Percentiles rank a stretch among this genome's conserved stretches.
Conservation (phyloP, 2,329 filamentous ascomycete genomes). For the Scorias spongiosa region DNA sequence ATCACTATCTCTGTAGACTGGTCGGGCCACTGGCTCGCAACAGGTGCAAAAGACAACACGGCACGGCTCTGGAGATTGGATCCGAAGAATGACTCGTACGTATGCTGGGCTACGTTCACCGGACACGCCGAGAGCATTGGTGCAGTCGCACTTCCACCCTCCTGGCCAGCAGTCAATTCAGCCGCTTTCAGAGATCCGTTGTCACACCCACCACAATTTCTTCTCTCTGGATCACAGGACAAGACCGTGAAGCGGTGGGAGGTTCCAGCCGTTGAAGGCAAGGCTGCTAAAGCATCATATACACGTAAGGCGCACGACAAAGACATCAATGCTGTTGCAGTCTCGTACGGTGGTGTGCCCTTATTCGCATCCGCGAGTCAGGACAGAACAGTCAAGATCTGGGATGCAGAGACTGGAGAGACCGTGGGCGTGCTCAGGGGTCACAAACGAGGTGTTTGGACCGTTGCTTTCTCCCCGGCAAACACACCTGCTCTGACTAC, state of each 20-base stretch:
- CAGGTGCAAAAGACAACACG: slow-evolving; percentile 92
- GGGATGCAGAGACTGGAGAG: slow-evolving; percentile 79
- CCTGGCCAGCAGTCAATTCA: slow-evolving; percentile 50
- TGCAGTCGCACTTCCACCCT: slow-evolving; percentile 69
- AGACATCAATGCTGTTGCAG: slow-evolving; percentile 89
- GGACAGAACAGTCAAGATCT: slow-evolving; percentile 93
- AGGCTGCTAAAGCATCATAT: slow-evolving; percentile 53
- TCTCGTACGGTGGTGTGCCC: slow-evolving; percentile 48
- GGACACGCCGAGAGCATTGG: slow-evolving; percentile 91
- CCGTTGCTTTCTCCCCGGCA: slow-evolving; percentile 73
- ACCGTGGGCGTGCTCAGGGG: slow-evolving; percentile 81
- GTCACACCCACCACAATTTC: slow-evolving; percentile 63
- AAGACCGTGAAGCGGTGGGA: slow-evolving; percentile 94
- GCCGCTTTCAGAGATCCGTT: slow-evolving; percentile 58
- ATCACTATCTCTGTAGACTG: slow-evolving; percentile 90
- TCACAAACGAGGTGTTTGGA: slow-evolving; percentile 92
- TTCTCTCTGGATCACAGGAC: slow-evolving; percentile 88
- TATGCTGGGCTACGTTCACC: slow-evolving; percentile 68
- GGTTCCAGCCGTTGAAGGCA: slow-evolving; percentile 32
- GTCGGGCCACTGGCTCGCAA: slow-evolving; percentile 94
- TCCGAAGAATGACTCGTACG: slow-evolving; percentile 54
- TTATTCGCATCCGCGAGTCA: slow-evolving; percentile 93
- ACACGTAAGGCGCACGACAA: slow-evolving; percentile 96
- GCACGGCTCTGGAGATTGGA: slow-evolving; percentile 84
- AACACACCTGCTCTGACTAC: slow-evolving; percentile 59